phyloP scores from a whole-genome alignment of 2,329 filamentous ascomycete species.

The Colletotrichum coccodes region DNA sequence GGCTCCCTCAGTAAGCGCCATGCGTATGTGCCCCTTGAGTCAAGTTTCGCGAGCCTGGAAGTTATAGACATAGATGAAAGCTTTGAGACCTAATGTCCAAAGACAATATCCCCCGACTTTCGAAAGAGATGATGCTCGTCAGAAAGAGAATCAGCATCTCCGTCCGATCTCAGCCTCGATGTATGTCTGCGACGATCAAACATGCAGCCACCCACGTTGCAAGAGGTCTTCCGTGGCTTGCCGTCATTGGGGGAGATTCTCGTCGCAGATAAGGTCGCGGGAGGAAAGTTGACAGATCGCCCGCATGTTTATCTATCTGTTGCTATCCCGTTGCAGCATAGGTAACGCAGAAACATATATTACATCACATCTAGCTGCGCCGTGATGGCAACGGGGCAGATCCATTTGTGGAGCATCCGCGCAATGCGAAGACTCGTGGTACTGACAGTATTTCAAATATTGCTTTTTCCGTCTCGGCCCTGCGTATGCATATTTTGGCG shows the following conservation, averaged over 20 bases:
- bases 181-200: slow-evolving; percentile 13
- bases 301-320: background rate
- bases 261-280: slow-evolving; percentile 4
- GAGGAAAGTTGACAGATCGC: background rate
- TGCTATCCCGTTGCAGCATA: background rate
- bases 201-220: background rate
- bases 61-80: background rate
- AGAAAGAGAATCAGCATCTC: background rate
- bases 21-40: background rate
- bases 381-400: slow-evolving; percentile 1
- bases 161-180: slow-evolving; percentile 13
- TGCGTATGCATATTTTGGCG: slow-evolving; percentile 1
- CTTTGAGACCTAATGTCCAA: background rate
- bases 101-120: background rate
- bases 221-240: background rate
- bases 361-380: background rate
- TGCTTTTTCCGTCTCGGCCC: background rate
- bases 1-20: slow-evolving; percentile 10
- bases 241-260: slow-evolving; percentile 10
- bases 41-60: background rate
- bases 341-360: background rate
- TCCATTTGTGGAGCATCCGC: background rate
- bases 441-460: slow-evolving; percentile 24
- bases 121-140: background rate
- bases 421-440: background rate